Evolutionary conservation across 176 grass and related monocot genomes (phyloP).

Genomic region (Carex pumila): DNA sequence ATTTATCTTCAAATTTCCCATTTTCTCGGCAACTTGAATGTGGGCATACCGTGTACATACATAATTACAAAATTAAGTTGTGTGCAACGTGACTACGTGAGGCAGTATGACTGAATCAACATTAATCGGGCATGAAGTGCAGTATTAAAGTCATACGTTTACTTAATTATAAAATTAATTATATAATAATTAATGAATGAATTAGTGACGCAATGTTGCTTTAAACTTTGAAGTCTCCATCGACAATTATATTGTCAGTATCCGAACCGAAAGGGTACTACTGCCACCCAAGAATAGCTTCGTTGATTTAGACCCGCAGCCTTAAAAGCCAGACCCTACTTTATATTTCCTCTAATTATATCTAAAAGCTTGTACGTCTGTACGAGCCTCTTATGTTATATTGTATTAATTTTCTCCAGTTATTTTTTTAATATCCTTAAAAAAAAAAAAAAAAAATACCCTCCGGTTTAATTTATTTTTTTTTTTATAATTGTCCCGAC

Average conservation of each 20-base stretch:
- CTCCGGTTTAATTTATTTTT: too few species aligned
- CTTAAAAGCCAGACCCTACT: constrained; percentile 12
- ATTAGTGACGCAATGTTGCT: neutral
- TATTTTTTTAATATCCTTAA: too few species aligned
- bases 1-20: too few species aligned
- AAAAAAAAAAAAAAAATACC: too few species aligned
- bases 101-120: too few species aligned
- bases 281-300: neutral
- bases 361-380: neutral
- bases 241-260: constrained; percentile 14
- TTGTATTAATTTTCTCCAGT: neutral
- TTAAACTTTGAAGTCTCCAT: neutral
- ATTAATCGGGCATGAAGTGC: too few species aligned
- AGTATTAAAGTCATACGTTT: neutral
- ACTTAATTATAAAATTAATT: too few species aligned
- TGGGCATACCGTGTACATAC: too few species aligned
- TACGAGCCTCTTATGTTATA: neutral
- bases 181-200: neutral
- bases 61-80: too few species aligned
- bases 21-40: too few species aligned
- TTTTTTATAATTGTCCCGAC: too few species aligned
- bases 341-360: neutral
- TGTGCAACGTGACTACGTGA: too few species aligned
- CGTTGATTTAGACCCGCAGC: constrained; percentile 12
- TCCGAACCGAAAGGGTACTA: constrained; percentile 3